Evolutionary conservation across 805 yeast genomes (phyloP), one percentile per base, ranked within the genome.

Genomic region (Saccharomycopsis guyanensis): DNA sequence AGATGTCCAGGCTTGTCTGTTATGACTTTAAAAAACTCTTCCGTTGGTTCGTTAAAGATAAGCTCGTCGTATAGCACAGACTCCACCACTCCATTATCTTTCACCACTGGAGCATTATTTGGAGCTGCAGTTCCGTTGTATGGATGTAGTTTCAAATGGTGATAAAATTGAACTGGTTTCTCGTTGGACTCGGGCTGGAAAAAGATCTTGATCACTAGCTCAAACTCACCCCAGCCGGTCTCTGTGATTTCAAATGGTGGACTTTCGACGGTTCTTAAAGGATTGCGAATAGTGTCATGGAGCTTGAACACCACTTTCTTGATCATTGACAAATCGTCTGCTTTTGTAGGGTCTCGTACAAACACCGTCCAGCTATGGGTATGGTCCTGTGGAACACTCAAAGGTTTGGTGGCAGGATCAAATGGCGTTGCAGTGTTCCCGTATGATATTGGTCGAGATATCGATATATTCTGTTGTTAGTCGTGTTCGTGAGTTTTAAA

Each of bases 201-300:
- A 61, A 81, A 89, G 15, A 93, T 76, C 59, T 89, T 86, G 46
- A 93, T 80, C 32, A 85, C 77, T 51, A 93, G 83, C 59, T 93
- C 99, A 64, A 93, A 93, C 63, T 93, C 99, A 55, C 99, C 99
- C 99, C 99, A 93, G 0, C 99, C 99, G 0, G 97, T 86, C 59
- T 93, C 99, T 1, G 95, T 84, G 24, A 93, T 87, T 61, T 88
- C 95, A 57, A 83, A 93, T 0, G 98, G 98, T 1, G 97, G 97
- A 25, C 70, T 61, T 52, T 93, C 97, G 13, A 91, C 72, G 1
- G 93, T 74, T 46, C 99, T 69, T n/a, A 87, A 78, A 1, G 96
- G 77, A 56, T 81, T 86, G 18, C 81, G 82, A 57, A 91, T 93
- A 0, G 98, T 93, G 54, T 93, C 98, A 63, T 93, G 98, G 19